Base-by-base conservation (phyloP, 23 red algal genomes). In the Cyanidium caldarium region DNA sequence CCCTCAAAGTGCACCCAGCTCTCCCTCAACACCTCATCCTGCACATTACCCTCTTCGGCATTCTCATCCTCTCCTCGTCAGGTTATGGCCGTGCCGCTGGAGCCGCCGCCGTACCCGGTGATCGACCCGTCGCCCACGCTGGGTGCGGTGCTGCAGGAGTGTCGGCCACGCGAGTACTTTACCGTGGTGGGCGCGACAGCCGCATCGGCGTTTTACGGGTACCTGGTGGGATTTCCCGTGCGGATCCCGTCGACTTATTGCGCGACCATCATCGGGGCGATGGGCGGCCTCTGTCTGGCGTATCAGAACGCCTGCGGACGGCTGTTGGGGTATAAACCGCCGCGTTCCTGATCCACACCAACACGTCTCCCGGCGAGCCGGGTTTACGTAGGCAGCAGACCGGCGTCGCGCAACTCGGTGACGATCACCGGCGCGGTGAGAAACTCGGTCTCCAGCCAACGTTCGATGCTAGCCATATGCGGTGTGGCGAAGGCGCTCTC, bases 201-300 rank as follows among this genome's bases (percentile, higher is more conserved):
- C 19, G 51, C n/a, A 10, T 61, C 51, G 7, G 51, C 51, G 7
- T 61, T 61, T 61, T 61, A 28, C 23, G 51, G 51, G 10, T 61
- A 61, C 23, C 31, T 61, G 23, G 51, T 25, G 13, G 51, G 51
- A 28, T 28, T 28, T 28, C 51, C 51, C 19, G 51, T 61, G 21
- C 51, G 51, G 19, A 28, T 61, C n/a, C 51, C 51, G 51, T 21
- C 51, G n/a, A 61, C 51, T 16, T 61, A 61, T 28, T 61, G 51
- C 51, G 51, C 51, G 5, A 61, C 51, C 19, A 28, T 25, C 13
- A 61, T 61, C 10, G 51, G 51, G 23, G 31, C 51, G 31, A 16
- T 61, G 13, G 51, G 51, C 7, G 51, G 51, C 10, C 31, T 61
- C 21, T 61, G 51, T 28, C 31, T 28, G 7, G 19, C 51, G 10